phyloP scores from a whole-genome alignment of 345 rosid species.

The Microthlaspi erraticum region DNA sequence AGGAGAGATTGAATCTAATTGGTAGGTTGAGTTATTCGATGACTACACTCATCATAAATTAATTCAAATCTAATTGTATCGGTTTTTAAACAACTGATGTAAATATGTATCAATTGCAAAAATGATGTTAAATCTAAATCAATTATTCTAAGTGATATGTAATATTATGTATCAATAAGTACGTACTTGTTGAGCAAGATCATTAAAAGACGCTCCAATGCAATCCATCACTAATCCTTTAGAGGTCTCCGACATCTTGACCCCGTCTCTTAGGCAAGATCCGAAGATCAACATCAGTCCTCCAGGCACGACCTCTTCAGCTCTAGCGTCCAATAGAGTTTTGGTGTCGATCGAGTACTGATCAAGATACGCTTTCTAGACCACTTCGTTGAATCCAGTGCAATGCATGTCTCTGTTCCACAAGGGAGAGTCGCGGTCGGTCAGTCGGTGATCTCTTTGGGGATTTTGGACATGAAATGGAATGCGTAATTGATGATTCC shows the following conservation, averaged over 20 bases:
- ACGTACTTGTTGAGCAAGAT: no score
- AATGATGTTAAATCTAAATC: no score
- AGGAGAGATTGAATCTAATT: no score
- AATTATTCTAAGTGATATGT: no score
- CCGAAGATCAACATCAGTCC: slow-evolving; percentile 48
- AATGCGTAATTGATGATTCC: slow-evolving; percentile 41
- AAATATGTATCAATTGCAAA: no score
- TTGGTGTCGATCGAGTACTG: slow-evolving; percentile 45
- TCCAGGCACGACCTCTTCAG: slow-evolving; percentile 41
- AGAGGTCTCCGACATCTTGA: slow-evolving; percentile 28
- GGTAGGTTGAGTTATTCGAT: no score
- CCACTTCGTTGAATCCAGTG: slow-evolving; percentile 37
- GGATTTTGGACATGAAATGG: slow-evolving; percentile 49
- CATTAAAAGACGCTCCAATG: slow-evolving; percentile 39
- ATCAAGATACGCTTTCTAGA: slow-evolving; percentile 41
- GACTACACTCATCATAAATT: no score
- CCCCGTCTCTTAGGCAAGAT: slow-evolving; percentile 30
- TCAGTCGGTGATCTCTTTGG: slow-evolving; percentile 42
- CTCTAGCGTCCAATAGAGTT: slow-evolving; percentile 44
- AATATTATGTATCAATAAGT: no score
- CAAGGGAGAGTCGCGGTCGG: slow-evolving; percentile 37
- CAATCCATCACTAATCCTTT: slow-evolving; percentile 29
- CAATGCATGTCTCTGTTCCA: slow-evolving; percentile 55
- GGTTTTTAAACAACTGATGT: no score
- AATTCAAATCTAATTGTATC: no score